Base-by-base conservation (phyloP, 1,284 basidiomycete species). In the Stygiomarasmius scandens region DNA sequence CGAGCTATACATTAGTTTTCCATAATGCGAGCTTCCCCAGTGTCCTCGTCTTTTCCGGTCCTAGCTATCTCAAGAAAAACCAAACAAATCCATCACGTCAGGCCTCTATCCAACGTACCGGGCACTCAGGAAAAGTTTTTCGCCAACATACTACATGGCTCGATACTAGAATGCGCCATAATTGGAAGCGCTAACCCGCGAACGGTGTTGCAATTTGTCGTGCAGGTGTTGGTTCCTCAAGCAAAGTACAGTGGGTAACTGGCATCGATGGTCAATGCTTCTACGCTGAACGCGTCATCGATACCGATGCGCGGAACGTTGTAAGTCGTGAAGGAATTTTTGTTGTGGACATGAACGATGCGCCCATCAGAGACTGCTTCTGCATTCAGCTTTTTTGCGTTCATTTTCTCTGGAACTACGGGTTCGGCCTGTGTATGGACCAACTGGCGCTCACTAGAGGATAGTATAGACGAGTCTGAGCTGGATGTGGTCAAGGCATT, bases 231-330 rank as follows among this genome's bases (percentile, higher is more conserved):
- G 5, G 76, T 75, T 19, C 47, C n/a, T 5, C 69, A 50, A 66
- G 29, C 66, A 67, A 8, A 19, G 55, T 62, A 11, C 48, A 45
- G 36, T 58, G 62, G 14, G 62, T 69, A 54, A 60, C 66, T 79
- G 4, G 85, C 90, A 0, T 80, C 86, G 2, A 74, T 84, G 68
- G 81, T 91, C 60, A 92, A 93, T 64, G 85, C 89, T 0, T 78
- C 80, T 55, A 82, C 81, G 2, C 72, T 89, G 22, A 86, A 85
- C 51, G 80, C 88, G 0, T 81, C 82, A 0, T 89, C 87, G 0
- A 70, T 92, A 0, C 84, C 89, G 0, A 85, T 91, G 85, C 74
- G 78, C 1, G 88, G 88, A 0, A 80, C 88, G 10, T 79, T 90
- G 0, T 86, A 84, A 58, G 88, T 89, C 1, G 78, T n/a, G n/a